Evolutionary conservation across 306 rosid genomes (phyloP), one percentile per base, ranked within the genome.

Genomic region (Quillaja saponaria): DNA sequence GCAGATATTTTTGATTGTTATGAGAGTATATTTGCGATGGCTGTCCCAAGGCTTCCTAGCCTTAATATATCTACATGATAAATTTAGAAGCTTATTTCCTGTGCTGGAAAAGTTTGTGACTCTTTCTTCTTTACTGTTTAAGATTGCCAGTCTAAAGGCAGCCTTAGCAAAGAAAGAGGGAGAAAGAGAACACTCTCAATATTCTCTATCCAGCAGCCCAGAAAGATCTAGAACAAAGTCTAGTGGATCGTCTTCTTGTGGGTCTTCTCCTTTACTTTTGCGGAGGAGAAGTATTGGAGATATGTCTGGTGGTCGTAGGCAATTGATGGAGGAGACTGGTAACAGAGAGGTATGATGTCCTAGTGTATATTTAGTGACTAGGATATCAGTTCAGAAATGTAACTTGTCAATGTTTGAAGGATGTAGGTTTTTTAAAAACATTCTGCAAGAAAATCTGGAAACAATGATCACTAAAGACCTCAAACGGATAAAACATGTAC

Each of bases 101-200:
- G 3, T 1, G 31, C 31, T 1, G 4, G 31, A 25, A 25, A 25
- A 25, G 4, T 25, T 25, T 1, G 5, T 8, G 44, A 8, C 47
- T n/a, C 51, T 12, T 10, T 21, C 10, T n/a, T 66, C 14, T 50
- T 74, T 19, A 7, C 20, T 20, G 18, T 44, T 61, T 50, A 64
- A 89, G 99, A 82, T 85, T 71, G 82, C 90, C 78, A 67, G 60
- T 76, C 83, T 90, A 10, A 94, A 87, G 71, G 86, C 91, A 62
- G 90, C 97, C 63, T 77, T 85, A 56, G 88, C 75, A 20, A 90
- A 73, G 76, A 92, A 85, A 59, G 97, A 83, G 7, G 82, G 78
- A 55, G 97, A 80, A 55, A 64, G 65, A 49, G 85, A 78, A 56
- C 73, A 77, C 1, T 49, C 34, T 65, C 84, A 62, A 54, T 64